These are phyloP conservation scores for Periconia sp. DNA, from an alignment of 2,329 filamentous ascomycete species.

Conservation along the genomic window DNA sequence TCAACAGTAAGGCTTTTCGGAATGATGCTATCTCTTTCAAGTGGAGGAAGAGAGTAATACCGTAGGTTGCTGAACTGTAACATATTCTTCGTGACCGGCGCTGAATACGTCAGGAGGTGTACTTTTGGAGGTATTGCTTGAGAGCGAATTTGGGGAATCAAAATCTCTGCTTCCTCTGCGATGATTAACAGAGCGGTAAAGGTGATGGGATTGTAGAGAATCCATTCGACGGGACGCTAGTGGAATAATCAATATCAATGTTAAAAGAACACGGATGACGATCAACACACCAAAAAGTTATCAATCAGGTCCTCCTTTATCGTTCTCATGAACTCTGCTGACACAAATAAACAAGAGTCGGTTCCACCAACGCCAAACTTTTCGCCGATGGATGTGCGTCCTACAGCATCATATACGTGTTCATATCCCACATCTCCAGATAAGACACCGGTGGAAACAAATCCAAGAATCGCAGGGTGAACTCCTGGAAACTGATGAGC, in stretches of 20 bases:
- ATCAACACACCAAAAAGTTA: slow-evolving; percentile 33
- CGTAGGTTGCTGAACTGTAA: slow-evolving; percentile 57
- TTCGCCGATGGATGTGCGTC: slow-evolving; percentile 40
- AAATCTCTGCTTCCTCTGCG: slow-evolving; percentile 62
- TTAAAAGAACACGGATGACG: too few relatives aligned
- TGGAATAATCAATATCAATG: too few relatives aligned
- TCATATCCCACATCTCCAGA: slow-evolving; percentile 49
- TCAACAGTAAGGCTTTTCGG: slow-evolving; percentile 60
- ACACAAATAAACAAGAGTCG: slow-evolving; percentile 37
- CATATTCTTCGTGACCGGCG: slow-evolving; percentile 64
- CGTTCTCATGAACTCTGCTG: slow-evolving; percentile 53
- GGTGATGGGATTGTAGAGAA: slow-evolving; percentile 56
- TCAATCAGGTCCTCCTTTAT: slow-evolving; percentile 45
- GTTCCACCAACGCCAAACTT: slow-evolving; percentile 40
- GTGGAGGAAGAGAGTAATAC: slow-evolving; percentile 56
- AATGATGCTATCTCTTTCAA: slow-evolving; percentile 45
- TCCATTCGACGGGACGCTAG: slow-evolving; percentile 59
- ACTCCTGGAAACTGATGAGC: too few relatives aligned
- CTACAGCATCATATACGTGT: too few relatives aligned
- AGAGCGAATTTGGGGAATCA: slow-evolving; percentile 50
- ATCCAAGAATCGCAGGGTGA: too few relatives aligned
- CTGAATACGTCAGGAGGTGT: slow-evolving; percentile 59
- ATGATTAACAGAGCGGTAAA: slow-evolving; percentile 60
- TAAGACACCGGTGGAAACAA: slow-evolving; percentile 53
- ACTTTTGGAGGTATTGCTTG: slow-evolving; percentile 19